Evolutionary conservation across 257 asterid genomes (phyloP), one percentile per base, ranked within the genome.

Genomic region (Mentha longifolia): DNA sequence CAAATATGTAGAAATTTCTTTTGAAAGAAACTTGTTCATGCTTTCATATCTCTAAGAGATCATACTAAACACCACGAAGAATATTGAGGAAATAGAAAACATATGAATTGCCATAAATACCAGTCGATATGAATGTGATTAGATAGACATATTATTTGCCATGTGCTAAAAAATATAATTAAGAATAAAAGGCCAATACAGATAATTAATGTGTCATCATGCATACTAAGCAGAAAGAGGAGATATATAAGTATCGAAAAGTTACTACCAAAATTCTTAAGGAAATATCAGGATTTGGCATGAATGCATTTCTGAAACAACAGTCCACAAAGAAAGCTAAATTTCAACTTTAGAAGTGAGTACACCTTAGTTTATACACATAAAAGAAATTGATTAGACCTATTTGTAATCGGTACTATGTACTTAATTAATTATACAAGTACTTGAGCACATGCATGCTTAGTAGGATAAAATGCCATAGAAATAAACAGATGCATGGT

Each of bases 11-110:
- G 52, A 28, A 35, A 19, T 4, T 17, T 61, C 39, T 31, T 49
- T 49, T 10, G 19, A n/a, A 58, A 14, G 25, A 11, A 12, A 33
- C 51, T 71, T 61, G 3, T 13, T 49, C 58, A 58, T 6, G 47
- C 9, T 57, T 28, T 58, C 52, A 35, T 6, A 35, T 28, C 30
- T 41, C 58, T 14, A 46, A 59, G 28, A 71, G 31, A 35, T 20
- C 67, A 14, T 37, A 50, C 39, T 6, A 62, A 59, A 22, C 15
- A 41, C 54, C 49, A 3, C 12, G 22, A 64, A 42, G 49, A 52
- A 17, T 13, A 39, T 65, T 17, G n/a, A 65, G 72, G 60, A 46
- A 64, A 52, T 31, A 63, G 58, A 50, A 3, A 16, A 28, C 51
- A 64, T 41, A 11, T 4, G 42, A 70, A 65, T 54, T 12, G n/a